phyloP scores from a whole-genome alignment of 441 rosid genomes.

The Arabidopsis hybrid region DNA sequence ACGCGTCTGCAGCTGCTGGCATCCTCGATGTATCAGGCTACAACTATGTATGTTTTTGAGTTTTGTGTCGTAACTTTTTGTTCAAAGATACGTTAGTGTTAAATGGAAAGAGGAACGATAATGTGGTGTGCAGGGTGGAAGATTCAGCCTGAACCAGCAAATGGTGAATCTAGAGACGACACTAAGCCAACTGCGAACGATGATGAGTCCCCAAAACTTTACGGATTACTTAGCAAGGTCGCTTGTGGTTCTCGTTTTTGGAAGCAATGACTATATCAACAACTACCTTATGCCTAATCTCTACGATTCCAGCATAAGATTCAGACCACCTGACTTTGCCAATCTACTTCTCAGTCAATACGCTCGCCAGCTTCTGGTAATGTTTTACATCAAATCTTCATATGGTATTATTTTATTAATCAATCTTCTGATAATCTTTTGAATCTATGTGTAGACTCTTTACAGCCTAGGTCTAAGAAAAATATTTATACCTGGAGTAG shows the following conservation, averaged over 20 bases:
- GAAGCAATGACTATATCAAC: constrained; percentile 94
- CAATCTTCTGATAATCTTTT: constrained; percentile 4
- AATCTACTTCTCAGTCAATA: constrained; percentile 71
- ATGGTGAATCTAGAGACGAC: constrained; percentile 72
- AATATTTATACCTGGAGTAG: constrained; percentile 67
- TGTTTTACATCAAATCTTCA: background rate
- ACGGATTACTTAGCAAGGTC: constrained; percentile 61
- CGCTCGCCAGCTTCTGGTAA: constrained; percentile 66
- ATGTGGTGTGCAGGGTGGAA: constrained; percentile 59
- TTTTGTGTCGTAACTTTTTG: constrained; percentile 20
- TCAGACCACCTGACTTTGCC: constrained; percentile 65
- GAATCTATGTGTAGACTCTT: constrained; percentile 54
- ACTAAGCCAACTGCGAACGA: constrained; percentile 56
- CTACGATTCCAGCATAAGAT: constrained; percentile 62
- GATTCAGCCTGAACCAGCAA: constrained; percentile 73
- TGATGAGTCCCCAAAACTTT: constrained; percentile 55
- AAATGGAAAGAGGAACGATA: constrained; percentile 3
- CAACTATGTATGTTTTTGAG: constrained; percentile 57
- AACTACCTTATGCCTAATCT: constrained; percentile 79
- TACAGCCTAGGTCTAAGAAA: constrained; percentile 74
- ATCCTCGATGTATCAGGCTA: constrained; percentile 85
- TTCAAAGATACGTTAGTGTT: background rate
- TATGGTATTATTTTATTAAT: background rate
- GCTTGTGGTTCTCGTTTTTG: constrained; percentile 67
- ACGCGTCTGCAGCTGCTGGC: constrained; percentile 91